Evolutionary conservation across 805 yeast species (phyloP).

Genomic region (Candida maesae): DNA sequence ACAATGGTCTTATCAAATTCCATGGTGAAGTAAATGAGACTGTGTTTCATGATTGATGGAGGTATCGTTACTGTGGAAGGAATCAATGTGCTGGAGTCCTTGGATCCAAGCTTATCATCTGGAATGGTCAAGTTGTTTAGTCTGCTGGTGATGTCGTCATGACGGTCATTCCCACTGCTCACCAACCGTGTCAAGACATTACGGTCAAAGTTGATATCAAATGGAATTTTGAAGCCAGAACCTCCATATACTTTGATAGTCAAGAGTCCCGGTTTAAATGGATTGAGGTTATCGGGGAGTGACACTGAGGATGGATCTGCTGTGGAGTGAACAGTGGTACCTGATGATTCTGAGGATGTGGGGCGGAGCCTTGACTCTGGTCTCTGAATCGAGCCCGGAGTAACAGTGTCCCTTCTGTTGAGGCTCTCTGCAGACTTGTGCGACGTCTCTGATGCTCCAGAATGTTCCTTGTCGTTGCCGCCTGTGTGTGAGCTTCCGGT

Average conservation of each 20-base stretch:
- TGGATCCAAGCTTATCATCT: slow-evolving; percentile 24
- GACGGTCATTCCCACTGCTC: slow-evolving; percentile 42
- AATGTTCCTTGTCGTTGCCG: neutral
- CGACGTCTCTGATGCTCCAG: slow-evolving; percentile 6
- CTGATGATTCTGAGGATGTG: slow-evolving; percentile 8
- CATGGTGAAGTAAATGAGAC: slow-evolving; percentile 78
- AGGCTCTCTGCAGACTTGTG: slow-evolving; percentile 7
- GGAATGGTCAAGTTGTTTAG: slow-evolving; percentile 17
- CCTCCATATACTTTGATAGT: slow-evolving; percentile 77
- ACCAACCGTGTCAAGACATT: slow-evolving; percentile 63
- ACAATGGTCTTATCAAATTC: slow-evolving; percentile 96
- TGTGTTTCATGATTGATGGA: slow-evolving; percentile 49
- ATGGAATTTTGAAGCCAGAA: slow-evolving; percentile 64
- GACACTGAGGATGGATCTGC: neutral
- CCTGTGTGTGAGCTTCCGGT: slow-evolving; percentile 8
- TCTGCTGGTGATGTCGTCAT: slow-evolving; percentile 21
- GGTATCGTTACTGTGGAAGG: slow-evolving; percentile 57
- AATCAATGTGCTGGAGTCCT: slow-evolving; percentile 28
- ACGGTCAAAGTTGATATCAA: slow-evolving; percentile 60
- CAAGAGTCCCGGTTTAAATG: slow-evolving; percentile 61
- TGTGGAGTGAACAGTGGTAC: neutral
- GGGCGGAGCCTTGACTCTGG: slow-evolving; percentile 1
- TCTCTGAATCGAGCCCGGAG: slow-evolving; percentile 2
- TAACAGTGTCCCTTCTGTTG: slow-evolving; percentile 14
- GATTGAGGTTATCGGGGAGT: slow-evolving; percentile 12